A percentile compares a stretch with the other conserved stretches of the same genome.
These are phyloP conservation scores for Salix arbutifolia DNA, from an alignment of 345 rosid genomes.

Conservation along the genomic window DNA sequence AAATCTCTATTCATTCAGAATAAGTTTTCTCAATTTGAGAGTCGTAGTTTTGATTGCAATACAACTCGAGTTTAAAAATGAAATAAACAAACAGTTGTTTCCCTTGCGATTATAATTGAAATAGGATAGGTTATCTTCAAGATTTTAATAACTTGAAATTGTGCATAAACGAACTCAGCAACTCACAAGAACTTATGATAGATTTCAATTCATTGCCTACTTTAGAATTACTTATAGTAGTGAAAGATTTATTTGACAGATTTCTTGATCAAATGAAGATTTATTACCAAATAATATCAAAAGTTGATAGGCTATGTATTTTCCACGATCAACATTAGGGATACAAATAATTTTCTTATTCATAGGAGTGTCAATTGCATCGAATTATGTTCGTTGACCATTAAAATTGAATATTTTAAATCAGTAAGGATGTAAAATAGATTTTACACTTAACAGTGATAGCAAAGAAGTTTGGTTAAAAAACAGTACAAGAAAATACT, in stretches of 20 bases:
- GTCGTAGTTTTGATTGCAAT: too few relatives aligned
- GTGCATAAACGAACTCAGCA: neutral
- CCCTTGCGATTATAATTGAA: neutral
- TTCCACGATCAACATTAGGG: neutral
- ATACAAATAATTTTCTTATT: neutral
- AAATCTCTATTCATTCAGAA: too few relatives aligned
- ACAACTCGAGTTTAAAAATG: neutral
- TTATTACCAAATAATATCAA: neutral
- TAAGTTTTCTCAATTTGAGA: neutral
- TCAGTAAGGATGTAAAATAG: neutral
- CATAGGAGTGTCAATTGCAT: neutral
- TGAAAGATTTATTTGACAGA: neutral
- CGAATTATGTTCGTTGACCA: neutral
- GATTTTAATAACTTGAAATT: neutral
- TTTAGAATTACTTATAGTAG: too few relatives aligned
- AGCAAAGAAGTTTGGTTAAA: neutral
- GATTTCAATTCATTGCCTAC: neutral
- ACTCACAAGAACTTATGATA: neutral
- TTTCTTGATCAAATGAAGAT: neutral
- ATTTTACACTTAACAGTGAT: neutral
- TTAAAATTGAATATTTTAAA: too few relatives aligned
- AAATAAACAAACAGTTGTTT: too few relatives aligned
- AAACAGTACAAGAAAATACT: constrained; percentile 10
- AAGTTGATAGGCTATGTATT: neutral
- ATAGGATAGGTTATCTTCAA: neutral